Conservation (phyloP, 2,329 filamentous ascomycete species). For the Aspergillus ustus region DNA sequence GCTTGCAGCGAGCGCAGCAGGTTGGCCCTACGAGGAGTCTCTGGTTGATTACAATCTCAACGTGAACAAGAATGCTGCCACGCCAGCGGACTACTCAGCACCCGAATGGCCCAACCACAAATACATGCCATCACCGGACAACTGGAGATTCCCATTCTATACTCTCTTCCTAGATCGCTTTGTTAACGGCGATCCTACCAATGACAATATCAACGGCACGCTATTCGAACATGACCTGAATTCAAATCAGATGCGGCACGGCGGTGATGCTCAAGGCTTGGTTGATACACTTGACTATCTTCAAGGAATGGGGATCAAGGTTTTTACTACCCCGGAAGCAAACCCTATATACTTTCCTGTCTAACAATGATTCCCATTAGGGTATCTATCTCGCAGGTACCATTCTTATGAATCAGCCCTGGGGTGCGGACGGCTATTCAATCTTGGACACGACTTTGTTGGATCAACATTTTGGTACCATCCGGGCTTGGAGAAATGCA, state of each 20-base stretch:
- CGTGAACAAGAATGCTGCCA: conserved; percentile 59
- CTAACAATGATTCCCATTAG: conserved; percentile 36
- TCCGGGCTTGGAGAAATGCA: conserved; percentile 61
- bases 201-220: conserved; percentile 67
- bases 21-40: conserved; percentile 55
- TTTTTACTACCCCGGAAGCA: conserved; percentile 26
- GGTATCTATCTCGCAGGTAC: conserved; percentile 68
- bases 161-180: conserved; percentile 67
- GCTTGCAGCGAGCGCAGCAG: conserved; percentile 30
- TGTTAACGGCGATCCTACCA: conserved; percentile 67
- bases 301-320: conserved; percentile 67
- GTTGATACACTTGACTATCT: conserved; percentile 67
- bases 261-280: conserved; percentile 63
- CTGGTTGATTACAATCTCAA: conserved; percentile 65
- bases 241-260: conserved; percentile 67
- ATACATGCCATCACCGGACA: conserved; percentile 60
- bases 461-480: conserved; percentile 65
- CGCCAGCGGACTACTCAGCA: conserved; percentile 62
- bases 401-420: conserved; percentile 67
- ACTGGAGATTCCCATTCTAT: conserved; percentile 70
- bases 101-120: conserved; percentile 59
- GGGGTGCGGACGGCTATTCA: conserved; percentile 65
- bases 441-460: conserved; percentile 66
- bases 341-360: background rate
- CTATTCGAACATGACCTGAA: conserved; percentile 64